These are phyloP conservation scores for Trichocladium antarcticum DNA, from an alignment of 495 filamentous ascomycete species.

Conservation along the genomic window DNA sequence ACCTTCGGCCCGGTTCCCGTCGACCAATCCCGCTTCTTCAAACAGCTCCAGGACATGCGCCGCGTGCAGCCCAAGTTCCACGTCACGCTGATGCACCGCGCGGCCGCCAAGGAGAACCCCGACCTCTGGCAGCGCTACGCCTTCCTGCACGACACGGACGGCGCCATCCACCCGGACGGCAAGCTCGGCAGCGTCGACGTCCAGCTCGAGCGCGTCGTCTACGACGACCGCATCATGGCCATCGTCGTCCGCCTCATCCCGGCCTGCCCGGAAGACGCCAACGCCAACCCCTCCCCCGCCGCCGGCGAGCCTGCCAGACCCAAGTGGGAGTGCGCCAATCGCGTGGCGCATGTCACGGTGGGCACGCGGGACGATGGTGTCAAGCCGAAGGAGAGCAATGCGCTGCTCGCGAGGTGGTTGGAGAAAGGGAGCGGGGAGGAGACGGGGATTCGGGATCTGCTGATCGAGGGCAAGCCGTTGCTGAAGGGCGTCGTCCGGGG, in stretches of 20 bases:
- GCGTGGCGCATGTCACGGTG: constrained; percentile 77
- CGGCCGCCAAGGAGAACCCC: constrained; percentile 43
- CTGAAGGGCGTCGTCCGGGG: constrained; percentile 34
- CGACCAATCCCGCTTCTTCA: constrained; percentile 53
- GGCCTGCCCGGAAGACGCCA: constrained; percentile 7
- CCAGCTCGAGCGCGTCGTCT: constrained; percentile 54
- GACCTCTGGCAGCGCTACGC: constrained; percentile 62
- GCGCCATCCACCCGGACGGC: constrained; percentile 24
- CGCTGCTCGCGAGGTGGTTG: constrained; percentile 61
- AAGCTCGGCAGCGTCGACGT: constrained; percentile 41
- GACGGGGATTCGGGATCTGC: constrained; percentile 37
- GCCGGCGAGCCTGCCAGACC: constrained; percentile 4
- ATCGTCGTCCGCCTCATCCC: constrained; percentile 60
- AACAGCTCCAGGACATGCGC: constrained; percentile 55
- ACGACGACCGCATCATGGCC: constrained; percentile 75
- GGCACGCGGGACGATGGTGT: constrained; percentile 61
- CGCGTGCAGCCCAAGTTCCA: constrained; percentile 83
- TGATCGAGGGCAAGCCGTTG: constrained; percentile 35
- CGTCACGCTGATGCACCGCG: constrained; percentile 83
- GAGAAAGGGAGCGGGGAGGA: constrained; percentile 35
- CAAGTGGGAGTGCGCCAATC: constrained; percentile 60
- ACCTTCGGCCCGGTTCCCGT: constrained; percentile 47
- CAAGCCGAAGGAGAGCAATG: constrained; percentile 91
- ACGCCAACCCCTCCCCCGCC: constrained; percentile 25
- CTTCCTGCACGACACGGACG: constrained; percentile 34